phyloP scores from a whole-genome alignment of 2,329 filamentous ascomycete species.

The Talaromyces marneffei region DNA sequence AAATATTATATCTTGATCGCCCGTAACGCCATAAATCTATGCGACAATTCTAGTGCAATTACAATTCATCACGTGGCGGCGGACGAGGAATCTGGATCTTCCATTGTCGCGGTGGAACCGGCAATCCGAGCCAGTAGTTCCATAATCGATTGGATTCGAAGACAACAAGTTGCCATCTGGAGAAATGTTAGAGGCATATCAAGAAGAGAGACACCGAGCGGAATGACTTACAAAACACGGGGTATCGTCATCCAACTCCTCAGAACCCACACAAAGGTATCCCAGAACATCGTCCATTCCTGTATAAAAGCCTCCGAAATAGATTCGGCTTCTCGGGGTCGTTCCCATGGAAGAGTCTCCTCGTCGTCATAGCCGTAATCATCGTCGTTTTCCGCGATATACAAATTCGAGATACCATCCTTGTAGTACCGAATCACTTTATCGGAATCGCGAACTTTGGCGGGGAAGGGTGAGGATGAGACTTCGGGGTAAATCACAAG shows the following conservation, averaged over 20 bases:
- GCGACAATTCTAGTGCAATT: neutral
- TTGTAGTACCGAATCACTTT: slow-evolving; percentile 23
- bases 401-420: slow-evolving; percentile 31
- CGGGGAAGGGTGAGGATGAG: slow-evolving; percentile 21
- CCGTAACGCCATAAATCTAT: slow-evolving; percentile 11
- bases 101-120: slow-evolving; percentile 54
- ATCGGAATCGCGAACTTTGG: slow-evolving; percentile 18
- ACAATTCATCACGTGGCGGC: slow-evolving; percentile 18
- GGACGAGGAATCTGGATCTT: slow-evolving; percentile 41
- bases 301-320: slow-evolving; percentile 54
- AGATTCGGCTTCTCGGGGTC: slow-evolving; percentile 36
- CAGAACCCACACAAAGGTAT: slow-evolving; percentile 61
- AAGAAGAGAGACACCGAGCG: neutral
- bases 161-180: slow-evolving; percentile 47
- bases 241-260: slow-evolving; percentile 66
- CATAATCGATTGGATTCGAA: slow-evolving; percentile 53
- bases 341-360: slow-evolving; percentile 29
- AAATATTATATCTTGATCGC: neutral
- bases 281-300: slow-evolving; percentile 60
- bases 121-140: slow-evolving; percentile 59
- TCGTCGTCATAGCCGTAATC: slow-evolving; percentile 39
- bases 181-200: neutral
- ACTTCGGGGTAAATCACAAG: slow-evolving; percentile 25
- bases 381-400: slow-evolving; percentile 37
- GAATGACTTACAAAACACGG: slow-evolving; percentile 57